Base-by-base conservation (phyloP, 345 rosid genomes). In the Xanthoceras sorbifolium region DNA sequence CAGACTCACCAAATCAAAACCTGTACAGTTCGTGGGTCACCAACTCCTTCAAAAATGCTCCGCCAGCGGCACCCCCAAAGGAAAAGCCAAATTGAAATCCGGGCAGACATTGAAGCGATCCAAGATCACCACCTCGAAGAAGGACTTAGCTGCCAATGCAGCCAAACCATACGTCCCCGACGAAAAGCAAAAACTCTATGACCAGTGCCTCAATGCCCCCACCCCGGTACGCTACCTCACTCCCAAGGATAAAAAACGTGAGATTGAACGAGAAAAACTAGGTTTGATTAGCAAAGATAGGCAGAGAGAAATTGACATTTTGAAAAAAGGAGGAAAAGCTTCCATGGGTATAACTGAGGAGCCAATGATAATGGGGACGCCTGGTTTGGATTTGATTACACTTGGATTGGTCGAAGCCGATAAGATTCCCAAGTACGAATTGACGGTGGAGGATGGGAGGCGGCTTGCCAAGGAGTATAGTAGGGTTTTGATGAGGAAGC, bases 381-480 rank as follows among this genome's bases (percentile, higher is more conserved):
- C 88, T 2, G 94, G 97, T 12, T 80, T 94, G 81, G 98, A 93
- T 79, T 74, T 88, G 69, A 89, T 93, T 14, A 44, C 95, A 3
- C 80, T 94, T 36, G 98, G 98, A 14, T 72, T 94, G 34, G 93
- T 94, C 28, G 97, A 88, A 40, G 89, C 78, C 0, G 95, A 93
- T 28, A 88, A 91, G 81, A 77, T 94, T 3, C 98, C 98, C 0
- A 93, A 90, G 83, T 93, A 90, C 72, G 93, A 88, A 65, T 87
- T 93, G 61, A 94, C 97, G 9, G 98, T 85, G 64, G 98, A 94
- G 79, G 98, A 93, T 77, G 98, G 98, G 44, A 85, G 75, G 84
- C 76, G 85, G 77, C 84, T 94, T 64, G 97, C 98, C 0, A 94
- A 93, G 71, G 98, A 93, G 87, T 94, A 91, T 63, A 88, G 92